Evolutionary conservation across 176 grass and related monocot genomes (phyloP), one percentile per base, ranked within the genome.

Genomic region (Carex scoparia): DNA sequence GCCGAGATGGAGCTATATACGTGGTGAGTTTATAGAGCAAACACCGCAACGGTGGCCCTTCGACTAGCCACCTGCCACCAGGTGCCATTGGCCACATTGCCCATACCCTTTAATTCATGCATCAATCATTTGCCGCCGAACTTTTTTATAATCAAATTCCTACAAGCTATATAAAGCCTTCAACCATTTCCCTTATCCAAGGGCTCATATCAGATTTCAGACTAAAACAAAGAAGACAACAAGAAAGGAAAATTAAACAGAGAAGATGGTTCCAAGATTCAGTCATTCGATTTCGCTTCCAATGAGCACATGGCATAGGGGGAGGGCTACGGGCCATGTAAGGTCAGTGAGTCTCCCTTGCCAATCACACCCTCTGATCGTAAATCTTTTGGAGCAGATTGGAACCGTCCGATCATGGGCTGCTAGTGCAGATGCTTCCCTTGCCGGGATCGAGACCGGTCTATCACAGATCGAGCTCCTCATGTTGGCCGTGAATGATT

Each of bases 251-350:
- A 23, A 14, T 1, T 4, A n/a, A 38, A n/a, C 40, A 53, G 14
- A 11, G 59, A 83, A 54, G 62, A 82, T 82, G 63, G n/a, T 69
- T 9, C 62, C 60, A 9, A 40, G 11, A 54, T 83, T 83, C 80
- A 58, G 49, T 63, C 88, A 90, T 48, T 91, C 94, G 32, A 87
- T 97, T 81, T 97, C 94, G 3, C 90, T 65, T 73, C 74, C 65
- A 1, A 51, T 63, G 23, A 87, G 27, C 42, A 64, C 72, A 38
- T 11, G 53, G 6, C 56, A 9, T n/a, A 79, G 37, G 10, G 42
- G 42, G 9, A 84, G 48, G 42, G 79, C 79, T 18, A 42, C 33
- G 2, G 53, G 44, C 30, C 90, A 92, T 84, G 86, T 88, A 5
- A 86, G 92, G 55, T 92, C 92, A 53, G 32, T 53, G 81, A 94